Evolutionary conservation across 331 rosid species (phyloP), one percentile per base, ranked within the genome.

Genomic region (Stylosanthes scabra): DNA sequence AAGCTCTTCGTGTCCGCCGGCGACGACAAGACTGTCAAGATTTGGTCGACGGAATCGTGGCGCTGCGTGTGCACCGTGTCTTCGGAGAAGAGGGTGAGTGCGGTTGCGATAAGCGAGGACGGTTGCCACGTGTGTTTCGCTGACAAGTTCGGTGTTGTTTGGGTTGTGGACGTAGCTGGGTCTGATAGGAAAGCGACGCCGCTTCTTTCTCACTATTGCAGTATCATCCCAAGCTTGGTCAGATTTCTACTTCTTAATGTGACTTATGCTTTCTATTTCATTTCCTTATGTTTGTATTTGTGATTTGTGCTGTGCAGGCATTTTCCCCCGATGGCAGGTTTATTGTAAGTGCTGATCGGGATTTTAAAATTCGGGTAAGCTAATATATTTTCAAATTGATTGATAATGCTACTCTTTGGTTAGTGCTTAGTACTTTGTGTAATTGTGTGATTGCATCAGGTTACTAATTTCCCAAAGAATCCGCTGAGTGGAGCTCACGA

Each of bases 141-240:
- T 1, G 99, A 95, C 81, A 95, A 95, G 74, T 95, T 95, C 37
- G 99, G 97, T 39, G 89, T 91, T 42, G 88, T 95, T 58, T 95
- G 97, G 97, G 80, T 85, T 82, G 88, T 90, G 66, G 93, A 88
- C 63, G 83, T 93, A 55, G 66, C 72, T 75, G 77, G 79, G 10
- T 5, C 25, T 41, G 65, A 74, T 72, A 89, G 88, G 82, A 94
- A 86, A 77, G 87, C 93, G 7, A 80, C 60, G 5, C 85, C 90
- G 2, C 40, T 92, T 80, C 90, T 92, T 70, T 87, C 99, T 70
- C 99, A 91, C 74, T 95, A 95, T 81, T 95, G 99, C 79, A 91
- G 99, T 73, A 88, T 95, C 79, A 91, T 95, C 78, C 92, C 99
- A 45, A 83, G 93, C 71, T 74, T 95, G 96, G 99, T 92, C 40